Evolutionary conservation across 495 filamentous ascomycete species (phyloP).

Genomic region (Aspergillus panamensis): DNA sequence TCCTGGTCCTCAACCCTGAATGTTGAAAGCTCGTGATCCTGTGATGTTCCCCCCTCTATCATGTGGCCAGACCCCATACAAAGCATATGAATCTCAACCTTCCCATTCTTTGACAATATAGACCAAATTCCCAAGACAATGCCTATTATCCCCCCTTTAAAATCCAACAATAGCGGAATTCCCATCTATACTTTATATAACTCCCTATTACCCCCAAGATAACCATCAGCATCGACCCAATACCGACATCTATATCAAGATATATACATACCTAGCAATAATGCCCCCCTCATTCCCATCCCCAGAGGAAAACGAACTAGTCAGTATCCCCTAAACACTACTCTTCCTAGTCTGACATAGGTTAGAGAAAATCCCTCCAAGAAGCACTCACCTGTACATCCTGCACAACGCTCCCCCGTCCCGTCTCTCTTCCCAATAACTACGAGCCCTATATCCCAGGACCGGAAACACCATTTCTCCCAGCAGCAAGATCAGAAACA

Average conservation of each 20-base stretch:
- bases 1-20: no score
- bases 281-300: background rate
- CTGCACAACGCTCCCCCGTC: slow-evolving; percentile 19
- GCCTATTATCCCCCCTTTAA: no score
- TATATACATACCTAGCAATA: background rate
- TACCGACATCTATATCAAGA: no score
- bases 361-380: slow-evolving; percentile 18
- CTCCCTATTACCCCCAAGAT: no score
- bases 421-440: slow-evolving; percentile 8
- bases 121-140: no score
- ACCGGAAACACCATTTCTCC: no score
- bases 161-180: no score
- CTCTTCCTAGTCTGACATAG: background rate
- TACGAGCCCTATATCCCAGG: slow-evolving; percentile 6
- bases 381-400: slow-evolving; percentile 34
- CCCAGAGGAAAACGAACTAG: slow-evolving; percentile 11
- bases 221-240: no score
- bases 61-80: background rate
- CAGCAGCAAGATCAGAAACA: no score
- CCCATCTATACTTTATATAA: no score
- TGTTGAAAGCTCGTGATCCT: background rate
- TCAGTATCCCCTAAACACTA: background rate
- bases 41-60: background rate
- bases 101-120: background rate
- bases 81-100: background rate